Conservation (phyloP, 2,329 filamentous ascomycete species). For the Raffaelea arxii region DNA sequence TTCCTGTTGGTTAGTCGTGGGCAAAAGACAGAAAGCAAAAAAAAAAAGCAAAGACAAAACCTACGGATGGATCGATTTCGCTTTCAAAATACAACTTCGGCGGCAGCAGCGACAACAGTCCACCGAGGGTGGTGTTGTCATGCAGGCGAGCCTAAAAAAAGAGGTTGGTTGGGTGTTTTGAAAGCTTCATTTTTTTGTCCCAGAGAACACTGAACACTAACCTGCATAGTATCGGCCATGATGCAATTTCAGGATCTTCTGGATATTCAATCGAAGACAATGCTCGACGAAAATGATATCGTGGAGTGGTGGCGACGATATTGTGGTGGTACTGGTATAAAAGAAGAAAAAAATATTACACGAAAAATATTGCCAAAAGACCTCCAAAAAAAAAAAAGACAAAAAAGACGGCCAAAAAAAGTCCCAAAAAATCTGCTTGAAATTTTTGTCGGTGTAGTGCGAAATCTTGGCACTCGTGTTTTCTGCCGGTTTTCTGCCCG, state of each 20-base stretch:
- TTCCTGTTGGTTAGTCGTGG: constrained; percentile 42
- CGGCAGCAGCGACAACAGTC: constrained; percentile 76
- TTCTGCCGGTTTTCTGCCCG: constrained; percentile 9
- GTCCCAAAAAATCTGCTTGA: too few relatives aligned
- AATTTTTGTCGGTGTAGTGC: constrained; percentile 17
- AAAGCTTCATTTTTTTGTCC: neutral
- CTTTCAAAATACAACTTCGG: constrained; percentile 86
- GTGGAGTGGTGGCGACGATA: too few relatives aligned
- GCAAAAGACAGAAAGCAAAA: neutral
- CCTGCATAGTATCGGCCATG: too few relatives aligned
- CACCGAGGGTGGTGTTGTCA: constrained; percentile 69
- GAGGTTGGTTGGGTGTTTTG: neutral
- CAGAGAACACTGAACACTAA: too few relatives aligned
- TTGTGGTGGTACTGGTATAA: too few relatives aligned
- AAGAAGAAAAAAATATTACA: too few relatives aligned
- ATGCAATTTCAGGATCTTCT: too few relatives aligned
- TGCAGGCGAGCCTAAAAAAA: constrained; percentile 41
- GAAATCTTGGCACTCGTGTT: constrained; percentile 13
- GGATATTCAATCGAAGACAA: too few relatives aligned
- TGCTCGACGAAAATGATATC: too few relatives aligned
- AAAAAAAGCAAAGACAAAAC: constrained; percentile 25
- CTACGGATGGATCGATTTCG: constrained; percentile 72
- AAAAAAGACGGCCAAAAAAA: too few relatives aligned
- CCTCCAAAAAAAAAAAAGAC: too few relatives aligned
- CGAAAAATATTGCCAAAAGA: too few relatives aligned